phyloP scores from a whole-genome alignment of 176 grass and related monocot genomes.

The Zizania latifolia region DNA sequence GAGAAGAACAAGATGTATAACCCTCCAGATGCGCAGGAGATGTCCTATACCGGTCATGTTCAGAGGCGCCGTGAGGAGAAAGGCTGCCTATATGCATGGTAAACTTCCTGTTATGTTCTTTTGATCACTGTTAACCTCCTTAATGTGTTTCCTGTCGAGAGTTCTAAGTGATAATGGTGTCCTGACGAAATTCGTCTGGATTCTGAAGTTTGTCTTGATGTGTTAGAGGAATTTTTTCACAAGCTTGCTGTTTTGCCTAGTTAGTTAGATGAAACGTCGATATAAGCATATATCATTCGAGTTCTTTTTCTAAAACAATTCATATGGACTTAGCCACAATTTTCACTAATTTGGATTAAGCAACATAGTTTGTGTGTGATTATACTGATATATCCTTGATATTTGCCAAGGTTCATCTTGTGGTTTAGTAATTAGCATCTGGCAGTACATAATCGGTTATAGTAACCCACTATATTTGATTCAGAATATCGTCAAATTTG shows the following conservation, averaged over 20 bases:
- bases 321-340: neutral
- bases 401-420: no score
- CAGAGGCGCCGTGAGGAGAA: slow-evolving; percentile 75
- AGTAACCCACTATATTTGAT: no score
- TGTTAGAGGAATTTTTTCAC: neutral
- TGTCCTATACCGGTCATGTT: slow-evolving; percentile 74
- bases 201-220: neutral
- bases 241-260: neutral
- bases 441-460: no score
- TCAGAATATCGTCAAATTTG: no score
- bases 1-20: slow-evolving; percentile 44
- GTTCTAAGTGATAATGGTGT: neutral
- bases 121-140: neutral
- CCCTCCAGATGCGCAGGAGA: slow-evolving; percentile 45
- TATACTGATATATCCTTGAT: neutral
- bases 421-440: no score
- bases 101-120: slow-evolving; percentile 20
- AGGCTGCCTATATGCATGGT: slow-evolving; percentile 89
- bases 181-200: neutral
- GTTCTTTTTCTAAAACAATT: neutral
- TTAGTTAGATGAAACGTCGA: neutral
- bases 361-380: neutral
- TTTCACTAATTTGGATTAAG: neutral
- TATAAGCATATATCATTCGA: neutral
- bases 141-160: neutral